phyloP scores from a whole-genome alignment of 31 red algal species.

The Porphyra umbilicalis region DNA sequence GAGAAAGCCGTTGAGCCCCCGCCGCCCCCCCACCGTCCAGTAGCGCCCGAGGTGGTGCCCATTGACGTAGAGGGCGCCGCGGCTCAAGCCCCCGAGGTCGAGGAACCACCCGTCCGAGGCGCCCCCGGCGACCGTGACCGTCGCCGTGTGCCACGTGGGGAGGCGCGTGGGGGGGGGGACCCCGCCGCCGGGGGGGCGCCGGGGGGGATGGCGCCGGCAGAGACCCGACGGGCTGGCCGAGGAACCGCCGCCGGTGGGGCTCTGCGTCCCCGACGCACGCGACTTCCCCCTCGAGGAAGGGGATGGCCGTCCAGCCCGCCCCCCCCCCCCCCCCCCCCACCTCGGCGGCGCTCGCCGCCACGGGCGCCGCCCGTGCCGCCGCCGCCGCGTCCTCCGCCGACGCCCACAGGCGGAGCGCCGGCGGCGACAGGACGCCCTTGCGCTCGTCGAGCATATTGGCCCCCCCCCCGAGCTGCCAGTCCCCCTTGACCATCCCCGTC shows the following conservation, averaged over 20 bases:
- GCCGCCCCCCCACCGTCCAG: slow-evolving; percentile 44
- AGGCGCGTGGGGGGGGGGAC: neutral
- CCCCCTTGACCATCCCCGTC: slow-evolving; percentile 87
- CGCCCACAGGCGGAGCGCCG: neutral
- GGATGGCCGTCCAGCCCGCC: neutral
- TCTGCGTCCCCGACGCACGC: neutral
- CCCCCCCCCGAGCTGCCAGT: slow-evolving; percentile 69
- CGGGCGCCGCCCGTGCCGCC: neutral
- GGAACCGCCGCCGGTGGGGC: neutral
- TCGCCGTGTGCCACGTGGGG: slow-evolving; percentile 1
- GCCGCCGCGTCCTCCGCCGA: neutral
- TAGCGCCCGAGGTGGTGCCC: slow-evolving; percentile 60
- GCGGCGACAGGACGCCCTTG: slow-evolving; percentile 40
- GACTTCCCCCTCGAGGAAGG: neutral
- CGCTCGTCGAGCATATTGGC: slow-evolving; percentile 68
- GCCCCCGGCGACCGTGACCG: neutral
- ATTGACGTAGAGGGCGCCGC: slow-evolving; percentile 68
- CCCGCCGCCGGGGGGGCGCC: slow-evolving; percentile 11
- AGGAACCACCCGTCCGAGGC: slow-evolving; percentile 25
- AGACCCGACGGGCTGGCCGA: neutral
- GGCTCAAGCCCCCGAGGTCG: slow-evolving; percentile 38
- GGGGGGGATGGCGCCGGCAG: neutral
- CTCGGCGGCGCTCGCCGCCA: neutral
- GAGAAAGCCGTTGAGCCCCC: slow-evolving; percentile 47
- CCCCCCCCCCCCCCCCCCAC: neutral